Evolutionary conservation across 2,329 filamentous ascomycete genomes (phyloP).

Genomic region (Akanthomyces muscarius): DNA sequence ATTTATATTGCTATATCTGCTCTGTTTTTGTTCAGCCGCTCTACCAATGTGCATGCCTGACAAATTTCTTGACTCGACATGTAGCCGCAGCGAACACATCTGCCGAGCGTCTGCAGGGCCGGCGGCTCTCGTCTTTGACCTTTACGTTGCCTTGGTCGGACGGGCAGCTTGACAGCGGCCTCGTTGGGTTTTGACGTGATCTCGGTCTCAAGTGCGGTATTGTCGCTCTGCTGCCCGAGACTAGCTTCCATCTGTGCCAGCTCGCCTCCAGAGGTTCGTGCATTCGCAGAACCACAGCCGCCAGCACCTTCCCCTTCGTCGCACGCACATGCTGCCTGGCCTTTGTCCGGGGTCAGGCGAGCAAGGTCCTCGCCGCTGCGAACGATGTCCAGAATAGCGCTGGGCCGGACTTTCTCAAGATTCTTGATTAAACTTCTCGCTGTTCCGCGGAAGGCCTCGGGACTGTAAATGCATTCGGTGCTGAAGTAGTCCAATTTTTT

Average conservation of each 20-base stretch:
- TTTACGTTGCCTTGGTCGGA: conserved; percentile 29
- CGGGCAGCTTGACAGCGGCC: conserved; percentile 32
- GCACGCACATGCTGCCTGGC: conserved; percentile 33
- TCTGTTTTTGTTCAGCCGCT: conserved; percentile 81
- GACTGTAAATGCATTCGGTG: conserved; percentile 97
- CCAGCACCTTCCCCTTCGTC: conserved; percentile 44
- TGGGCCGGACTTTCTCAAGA: conserved; percentile 85
- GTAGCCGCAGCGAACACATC: conserved; percentile 86
- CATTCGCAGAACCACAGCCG: conserved; percentile 67
- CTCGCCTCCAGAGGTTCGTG: conserved; percentile 64
- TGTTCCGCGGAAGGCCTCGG: conserved; percentile 91
- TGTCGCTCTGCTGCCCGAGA: conserved; percentile 22
- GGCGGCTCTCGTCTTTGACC: conserved; percentile 25
- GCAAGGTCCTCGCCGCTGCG: conserved; percentile 96
- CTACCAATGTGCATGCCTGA: conserved; percentile 87
- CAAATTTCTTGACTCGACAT: conserved; percentile 92
- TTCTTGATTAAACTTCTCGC: conserved; percentile 92
- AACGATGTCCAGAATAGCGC: conserved; percentile 92
- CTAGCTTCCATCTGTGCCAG: conserved; percentile 75
- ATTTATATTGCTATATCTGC: conserved; percentile 53
- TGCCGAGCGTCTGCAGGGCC: conserved; percentile 67
- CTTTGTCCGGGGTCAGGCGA: conserved; percentile 51
- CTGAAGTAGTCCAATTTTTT: conserved; percentile 97
- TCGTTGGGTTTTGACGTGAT: conserved; percentile 26
- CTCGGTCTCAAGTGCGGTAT: conserved; percentile 30